phyloP scores from a whole-genome alignment of 2,329 filamentous ascomycete species.

The Dryadomyces sulphureus region DNA sequence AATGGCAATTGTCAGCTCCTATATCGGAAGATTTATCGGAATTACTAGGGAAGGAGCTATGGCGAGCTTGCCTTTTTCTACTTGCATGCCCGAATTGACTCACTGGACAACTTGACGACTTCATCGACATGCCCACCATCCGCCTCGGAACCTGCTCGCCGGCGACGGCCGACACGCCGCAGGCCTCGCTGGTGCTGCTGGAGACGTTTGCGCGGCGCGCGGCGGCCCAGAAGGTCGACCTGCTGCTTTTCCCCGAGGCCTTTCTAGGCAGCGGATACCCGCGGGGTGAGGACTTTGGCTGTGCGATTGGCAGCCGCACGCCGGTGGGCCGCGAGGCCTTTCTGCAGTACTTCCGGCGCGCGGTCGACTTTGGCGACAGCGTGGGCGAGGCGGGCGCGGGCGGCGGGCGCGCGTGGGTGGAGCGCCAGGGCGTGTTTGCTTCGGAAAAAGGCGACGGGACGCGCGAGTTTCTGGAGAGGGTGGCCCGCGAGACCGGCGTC shows the following conservation, averaged over 20 bases:
- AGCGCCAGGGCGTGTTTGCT: constrained; percentile 6
- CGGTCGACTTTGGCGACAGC: constrained; percentile 75
- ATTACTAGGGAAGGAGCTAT: too few relatives aligned
- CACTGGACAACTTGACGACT: neutral
- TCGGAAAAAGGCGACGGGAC: constrained; percentile 41
- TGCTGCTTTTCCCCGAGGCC: constrained; percentile 83
- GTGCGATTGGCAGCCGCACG: constrained; percentile 54
- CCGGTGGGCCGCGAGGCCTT: constrained; percentile 66
- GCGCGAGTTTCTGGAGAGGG: constrained; percentile 60
- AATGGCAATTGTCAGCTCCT: too few relatives aligned
- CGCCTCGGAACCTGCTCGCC: constrained; percentile 43
- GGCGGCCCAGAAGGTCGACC: constrained; percentile 37
- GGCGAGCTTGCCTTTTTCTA: neutral
- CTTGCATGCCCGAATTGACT: neutral
- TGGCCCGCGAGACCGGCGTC: constrained; percentile 63
- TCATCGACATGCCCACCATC: constrained; percentile 18
- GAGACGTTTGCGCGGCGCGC: constrained; percentile 48
- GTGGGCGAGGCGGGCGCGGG: constrained; percentile 42
- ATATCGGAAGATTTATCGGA: too few relatives aligned
- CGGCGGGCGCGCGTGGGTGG: constrained; percentile 57
- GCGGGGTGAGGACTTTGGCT: constrained; percentile 64
- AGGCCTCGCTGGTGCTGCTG: constrained; percentile 52
- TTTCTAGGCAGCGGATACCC: constrained; percentile 78
- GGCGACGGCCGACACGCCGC: constrained; percentile 30
- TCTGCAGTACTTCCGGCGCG: constrained; percentile 60